phyloP scores from a whole-genome alignment of 2,329 filamentous ascomycete species.

The Fusarium subglutinans region DNA sequence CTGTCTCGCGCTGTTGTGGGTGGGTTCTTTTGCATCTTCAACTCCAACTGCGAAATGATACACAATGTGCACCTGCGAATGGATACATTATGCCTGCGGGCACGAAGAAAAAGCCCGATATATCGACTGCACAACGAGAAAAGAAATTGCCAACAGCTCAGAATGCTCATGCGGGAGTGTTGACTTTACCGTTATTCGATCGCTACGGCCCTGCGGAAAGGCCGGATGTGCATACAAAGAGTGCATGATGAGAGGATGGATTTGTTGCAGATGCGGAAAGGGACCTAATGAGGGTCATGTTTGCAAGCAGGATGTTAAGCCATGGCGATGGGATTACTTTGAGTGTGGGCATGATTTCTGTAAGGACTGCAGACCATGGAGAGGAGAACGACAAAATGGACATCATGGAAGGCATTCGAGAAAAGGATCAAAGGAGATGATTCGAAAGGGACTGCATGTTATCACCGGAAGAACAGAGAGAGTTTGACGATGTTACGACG shows the following conservation, averaged over 20 bases:
- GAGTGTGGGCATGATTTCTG: conserved; percentile 27
- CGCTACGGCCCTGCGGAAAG: conserved; percentile 3
- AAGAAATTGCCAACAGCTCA: conserved; percentile 25
- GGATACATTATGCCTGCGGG: conserved; percentile 23
- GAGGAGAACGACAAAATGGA: not conserved
- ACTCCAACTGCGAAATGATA: conserved; percentile 12
- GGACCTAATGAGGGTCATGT: conserved; percentile 25
- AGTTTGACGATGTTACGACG: not conserved
- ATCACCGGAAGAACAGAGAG: not conserved
- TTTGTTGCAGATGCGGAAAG: conserved; percentile 32
- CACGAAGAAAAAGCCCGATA: conserved; percentile 35
- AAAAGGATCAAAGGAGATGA: conserved; percentile 42
- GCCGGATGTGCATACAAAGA: conserved; percentile 22
- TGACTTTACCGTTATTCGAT: conserved; percentile 16
- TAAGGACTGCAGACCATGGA: conserved; percentile 18
- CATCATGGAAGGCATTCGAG: not conserved
- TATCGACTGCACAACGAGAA: conserved; percentile 25
- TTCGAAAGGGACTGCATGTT: conserved; percentile 7
- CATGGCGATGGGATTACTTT: conserved; percentile 22
- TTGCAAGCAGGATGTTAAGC: conserved; percentile 26
- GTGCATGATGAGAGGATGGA: conserved; percentile 30
- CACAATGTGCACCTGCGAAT: conserved; percentile 36
- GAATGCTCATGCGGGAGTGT: conserved; percentile 29
- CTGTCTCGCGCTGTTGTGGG: not conserved
- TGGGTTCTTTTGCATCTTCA: not conserved